Evolutionary conservation across 306 rosid genomes (phyloP).

Genomic region (Nissolia schottii): DNA sequence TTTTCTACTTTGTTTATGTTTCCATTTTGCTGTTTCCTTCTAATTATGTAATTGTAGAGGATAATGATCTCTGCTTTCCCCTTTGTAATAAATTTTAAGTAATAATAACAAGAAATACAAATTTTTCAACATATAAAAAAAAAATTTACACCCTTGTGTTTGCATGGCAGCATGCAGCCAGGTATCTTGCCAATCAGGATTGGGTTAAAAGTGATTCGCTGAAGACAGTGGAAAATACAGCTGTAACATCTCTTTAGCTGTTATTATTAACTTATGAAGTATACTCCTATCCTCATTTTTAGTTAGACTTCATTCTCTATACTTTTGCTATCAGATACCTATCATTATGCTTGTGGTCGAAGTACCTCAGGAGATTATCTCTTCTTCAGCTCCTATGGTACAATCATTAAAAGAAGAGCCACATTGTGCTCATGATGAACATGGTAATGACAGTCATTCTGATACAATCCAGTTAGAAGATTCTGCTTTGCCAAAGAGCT

Average conservation of each 20-base stretch:
- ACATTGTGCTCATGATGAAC: slow-evolving; percentile 39
- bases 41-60: neutral
- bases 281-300: slow-evolving; percentile 6
- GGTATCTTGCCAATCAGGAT: slow-evolving; percentile 94
- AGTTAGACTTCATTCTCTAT: slow-evolving; percentile 26
- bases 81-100: neutral
- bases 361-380: slow-evolving; percentile 73
- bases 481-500: slow-evolving; percentile 43
- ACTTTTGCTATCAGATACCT: slow-evolving; percentile 60
- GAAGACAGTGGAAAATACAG: slow-evolving; percentile 94
- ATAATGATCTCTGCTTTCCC: neutral
- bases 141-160: slow-evolving; percentile 22
- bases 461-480: slow-evolving; percentile 55
- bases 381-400: slow-evolving; percentile 50
- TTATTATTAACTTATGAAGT: slow-evolving; percentile 1
- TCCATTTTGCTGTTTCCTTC: neutral
- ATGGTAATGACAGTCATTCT: slow-evolving; percentile 37
- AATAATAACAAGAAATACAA: neutral
- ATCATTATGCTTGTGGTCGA: slow-evolving; percentile 96
- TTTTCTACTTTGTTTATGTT: neutral
- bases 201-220: slow-evolving; percentile 93
- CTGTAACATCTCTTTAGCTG: slow-evolving; percentile 49
- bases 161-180: slow-evolving; percentile 85
- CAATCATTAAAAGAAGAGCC: slow-evolving; percentile 79
- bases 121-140: neutral